phyloP scores from a whole-genome alignment of 2,329 filamentous ascomycete species.

The Penicillium brevicompactum region DNA sequence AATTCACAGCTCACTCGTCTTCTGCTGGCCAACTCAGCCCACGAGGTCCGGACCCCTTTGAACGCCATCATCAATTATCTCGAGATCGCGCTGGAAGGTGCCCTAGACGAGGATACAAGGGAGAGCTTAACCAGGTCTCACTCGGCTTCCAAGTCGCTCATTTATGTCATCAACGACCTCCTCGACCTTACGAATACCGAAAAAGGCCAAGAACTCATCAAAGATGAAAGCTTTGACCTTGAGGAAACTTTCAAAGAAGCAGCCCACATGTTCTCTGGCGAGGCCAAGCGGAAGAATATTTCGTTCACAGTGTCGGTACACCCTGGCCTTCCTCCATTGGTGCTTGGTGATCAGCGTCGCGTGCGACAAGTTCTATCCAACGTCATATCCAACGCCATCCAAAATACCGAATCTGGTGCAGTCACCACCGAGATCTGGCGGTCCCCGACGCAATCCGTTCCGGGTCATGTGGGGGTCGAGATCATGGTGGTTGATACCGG shows the following conservation, averaged over 20 bases:
- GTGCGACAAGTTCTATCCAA: constrained; percentile 84
- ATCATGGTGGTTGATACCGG: constrained; percentile 77
- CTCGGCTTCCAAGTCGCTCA: constrained; percentile 87
- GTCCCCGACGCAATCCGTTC: constrained; percentile 44
- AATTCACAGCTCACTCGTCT: constrained; percentile 78
- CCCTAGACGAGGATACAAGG: constrained; percentile 76
- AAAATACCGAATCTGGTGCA: constrained; percentile 69
- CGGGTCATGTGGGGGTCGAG: constrained; percentile 67
- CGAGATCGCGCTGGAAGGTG: constrained; percentile 83
- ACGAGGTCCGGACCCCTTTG: constrained; percentile 85
- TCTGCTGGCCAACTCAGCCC: constrained; percentile 82
- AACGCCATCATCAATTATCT: constrained; percentile 96
- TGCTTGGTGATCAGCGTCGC: constrained; percentile 76
- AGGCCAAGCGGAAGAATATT: constrained; percentile 75
- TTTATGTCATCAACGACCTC: constrained; percentile 92
- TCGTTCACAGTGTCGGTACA: constrained; percentile 68
- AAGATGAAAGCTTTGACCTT: constrained; percentile 79
- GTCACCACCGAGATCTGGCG: constrained; percentile 73
- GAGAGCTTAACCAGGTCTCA: constrained; percentile 84
- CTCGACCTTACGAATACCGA: constrained; percentile 87
- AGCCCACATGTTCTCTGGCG: constrained; percentile 70
- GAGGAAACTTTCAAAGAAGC: constrained; percentile 72
- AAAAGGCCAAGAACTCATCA: constrained; percentile 75
- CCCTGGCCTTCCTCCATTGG: constrained; percentile 66
- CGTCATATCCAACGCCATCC: constrained; percentile 79